Conservation (phyloP, 73 alveolate genomes). For the Paraurostyla sp. region DNA sequence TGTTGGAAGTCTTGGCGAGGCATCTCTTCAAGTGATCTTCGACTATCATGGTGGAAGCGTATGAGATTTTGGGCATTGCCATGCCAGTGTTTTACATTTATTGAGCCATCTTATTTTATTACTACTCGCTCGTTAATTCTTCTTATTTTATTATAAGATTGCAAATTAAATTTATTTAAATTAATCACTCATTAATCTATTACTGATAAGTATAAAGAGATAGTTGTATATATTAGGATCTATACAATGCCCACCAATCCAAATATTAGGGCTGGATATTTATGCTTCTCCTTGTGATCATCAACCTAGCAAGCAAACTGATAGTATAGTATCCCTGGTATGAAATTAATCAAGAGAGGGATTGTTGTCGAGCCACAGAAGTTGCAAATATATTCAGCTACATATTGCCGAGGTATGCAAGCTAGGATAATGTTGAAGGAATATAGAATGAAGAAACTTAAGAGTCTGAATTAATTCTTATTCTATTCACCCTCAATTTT, state of each 20-base stretch:
- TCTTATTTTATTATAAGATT: constrained; percentile 43
- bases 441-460: constrained; percentile 16
- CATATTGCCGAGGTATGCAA: constrained; percentile 1
- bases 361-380: constrained; percentile 45
- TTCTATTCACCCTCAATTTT: not conserved
- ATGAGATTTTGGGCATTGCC: constrained; percentile 57
- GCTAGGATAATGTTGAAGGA: constrained; percentile 18
- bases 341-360: constrained; percentile 3
- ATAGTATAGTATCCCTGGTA: constrained; percentile 35
- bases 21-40: constrained; percentile 73
- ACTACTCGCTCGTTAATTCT: constrained; percentile 32
- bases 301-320: not conserved
- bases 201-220: not conserved
- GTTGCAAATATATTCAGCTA: constrained; percentile 12
- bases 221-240: not conserved
- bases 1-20: constrained; percentile 59
- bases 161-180: not conserved
- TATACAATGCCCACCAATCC: not conserved
- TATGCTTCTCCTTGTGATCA: not conserved
- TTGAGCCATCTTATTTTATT: constrained; percentile 49
- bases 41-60: constrained; percentile 71
- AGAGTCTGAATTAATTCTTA: not conserved
- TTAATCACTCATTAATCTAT: not conserved
- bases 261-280: not conserved
- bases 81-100: constrained; percentile 55